These are phyloP conservation scores for Leccinum subgranulosum DNA, from an alignment of 768 basidiomycete species.

Conservation along the genomic window DNA sequence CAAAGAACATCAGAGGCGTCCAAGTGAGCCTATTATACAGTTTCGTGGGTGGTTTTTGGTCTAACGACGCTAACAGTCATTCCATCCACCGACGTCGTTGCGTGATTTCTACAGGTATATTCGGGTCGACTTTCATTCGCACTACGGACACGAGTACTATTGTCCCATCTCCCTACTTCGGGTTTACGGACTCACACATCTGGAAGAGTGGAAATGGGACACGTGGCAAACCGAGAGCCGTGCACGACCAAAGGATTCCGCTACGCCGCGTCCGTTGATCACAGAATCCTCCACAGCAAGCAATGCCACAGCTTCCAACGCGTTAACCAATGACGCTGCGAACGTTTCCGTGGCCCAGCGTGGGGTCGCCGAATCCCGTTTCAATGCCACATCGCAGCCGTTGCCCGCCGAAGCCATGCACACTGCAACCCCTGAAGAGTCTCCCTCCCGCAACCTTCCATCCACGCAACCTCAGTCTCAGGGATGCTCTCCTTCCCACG, in stretches of 20 bases:
- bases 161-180: constrained; percentile 91
- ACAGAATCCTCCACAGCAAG: constrained; percentile 20
- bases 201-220: constrained; percentile 95
- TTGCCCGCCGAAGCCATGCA: not conserved
- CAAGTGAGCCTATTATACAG: constrained; percentile 54
- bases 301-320: not conserved
- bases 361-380: not conserved
- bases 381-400: not conserved
- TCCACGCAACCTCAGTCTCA: not conserved
- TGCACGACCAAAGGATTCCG: constrained; percentile 38
- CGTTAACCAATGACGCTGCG: not conserved
- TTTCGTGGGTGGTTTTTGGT: not conserved
- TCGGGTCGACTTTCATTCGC: constrained; percentile 88
- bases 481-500: not conserved
- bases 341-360: constrained; percentile 6
- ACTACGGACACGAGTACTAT: constrained; percentile 94
- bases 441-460: not conserved
- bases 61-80: constrained; percentile 46
- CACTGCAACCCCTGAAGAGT: not conserved
- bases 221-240: constrained; percentile 72
- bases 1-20: constrained; percentile 88
- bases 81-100: constrained; percentile 70
- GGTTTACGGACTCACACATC: constrained; percentile 93
- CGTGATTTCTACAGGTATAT: constrained; percentile 91
- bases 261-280: constrained; percentile 10